Conservation (phyloP, 129 eudicot genomes). For the Flaveria robusta region DNA sequence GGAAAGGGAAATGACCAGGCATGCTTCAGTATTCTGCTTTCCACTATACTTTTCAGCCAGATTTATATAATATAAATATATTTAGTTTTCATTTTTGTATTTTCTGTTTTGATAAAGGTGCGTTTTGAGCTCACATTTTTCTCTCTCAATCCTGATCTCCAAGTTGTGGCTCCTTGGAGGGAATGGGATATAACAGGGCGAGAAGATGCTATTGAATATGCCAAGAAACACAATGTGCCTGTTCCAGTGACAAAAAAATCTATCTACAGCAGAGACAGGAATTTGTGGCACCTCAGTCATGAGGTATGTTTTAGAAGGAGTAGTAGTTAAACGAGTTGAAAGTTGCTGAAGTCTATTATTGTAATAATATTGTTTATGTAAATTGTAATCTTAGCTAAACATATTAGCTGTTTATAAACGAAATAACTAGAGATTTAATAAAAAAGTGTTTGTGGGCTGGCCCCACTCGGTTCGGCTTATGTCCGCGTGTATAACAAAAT, state of each 20-base stretch:
- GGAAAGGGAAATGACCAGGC: slow-evolving; percentile 99
- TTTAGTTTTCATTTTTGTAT: neutral
- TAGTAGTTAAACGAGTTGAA: neutral
- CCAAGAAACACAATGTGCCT: slow-evolving; percentile 86
- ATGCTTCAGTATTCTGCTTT: slow-evolving; percentile 22
- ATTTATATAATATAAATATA: neutral
- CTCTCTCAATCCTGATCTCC: slow-evolving; percentile 91
- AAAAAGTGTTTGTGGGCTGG: neutral
- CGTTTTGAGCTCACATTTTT: slow-evolving; percentile 97
- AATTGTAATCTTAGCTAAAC: neutral
- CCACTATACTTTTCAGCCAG: neutral
- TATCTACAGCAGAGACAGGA: slow-evolving; percentile 95
- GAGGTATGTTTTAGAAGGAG: slow-evolving; percentile 54
- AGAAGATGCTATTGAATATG: slow-evolving; percentile 97
- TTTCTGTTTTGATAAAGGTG: slow-evolving; percentile 47
- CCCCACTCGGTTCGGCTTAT: neutral
- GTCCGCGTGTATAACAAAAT: no score
- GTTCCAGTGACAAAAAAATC: slow-evolving; percentile 97
- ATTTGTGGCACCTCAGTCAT: slow-evolving; percentile 95
- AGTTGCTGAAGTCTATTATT: neutral
- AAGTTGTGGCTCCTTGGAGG: slow-evolving; percentile 99
- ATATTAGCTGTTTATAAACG: neutral
- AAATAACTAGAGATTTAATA: no score
- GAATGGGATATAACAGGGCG: slow-evolving; percentile 97
- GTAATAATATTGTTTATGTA: no score